phyloP scores from a whole-genome alignment of 2,329 filamentous ascomycete genomes.

The Penicillium thymicola region DNA sequence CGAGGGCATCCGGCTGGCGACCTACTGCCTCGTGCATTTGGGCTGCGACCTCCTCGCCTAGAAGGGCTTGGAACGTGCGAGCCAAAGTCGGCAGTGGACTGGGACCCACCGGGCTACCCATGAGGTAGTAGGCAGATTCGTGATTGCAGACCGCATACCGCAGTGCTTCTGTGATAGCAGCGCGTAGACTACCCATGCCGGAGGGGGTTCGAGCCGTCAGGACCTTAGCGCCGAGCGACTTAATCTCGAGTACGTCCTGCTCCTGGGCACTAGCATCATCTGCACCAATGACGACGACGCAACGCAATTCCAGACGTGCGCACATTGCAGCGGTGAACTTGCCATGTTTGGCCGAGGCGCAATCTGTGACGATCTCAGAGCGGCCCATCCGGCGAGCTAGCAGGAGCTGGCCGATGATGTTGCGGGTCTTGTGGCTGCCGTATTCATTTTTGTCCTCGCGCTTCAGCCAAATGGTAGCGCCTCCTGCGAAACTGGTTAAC shows the following conservation, averaged over 20 bases:
- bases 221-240: conserved; percentile 23
- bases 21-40: conserved; percentile 20
- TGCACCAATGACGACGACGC: conserved; percentile 23
- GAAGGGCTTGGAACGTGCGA: conserved; percentile 24
- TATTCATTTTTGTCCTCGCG: conserved; percentile 25
- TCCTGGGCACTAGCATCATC: conserved; percentile 20
- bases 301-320: conserved; percentile 19
- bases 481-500: conserved; percentile 16
- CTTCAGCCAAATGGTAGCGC: conserved; percentile 28
- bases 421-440: conserved; percentile 25
- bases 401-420: conserved; percentile 23
- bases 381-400: conserved; percentile 23
- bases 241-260: conserved; percentile 23
- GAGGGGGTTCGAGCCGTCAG: conserved; percentile 22
- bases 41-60: conserved; percentile 25
- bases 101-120: conserved; percentile 25
- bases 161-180: conserved; percentile 27
- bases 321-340: conserved; percentile 24
- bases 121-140: conserved; percentile 25
- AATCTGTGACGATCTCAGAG: conserved; percentile 25
- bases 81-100: conserved; percentile 22
- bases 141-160: conserved; percentile 26
- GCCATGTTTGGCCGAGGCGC: conserved; percentile 25
- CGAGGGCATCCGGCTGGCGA: conserved; percentile 21
- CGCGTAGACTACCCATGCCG: conserved; percentile 23